Evolutionary conservation across 345 rosid species (phyloP).

Genomic region (Gossypioides kirkii): DNA sequence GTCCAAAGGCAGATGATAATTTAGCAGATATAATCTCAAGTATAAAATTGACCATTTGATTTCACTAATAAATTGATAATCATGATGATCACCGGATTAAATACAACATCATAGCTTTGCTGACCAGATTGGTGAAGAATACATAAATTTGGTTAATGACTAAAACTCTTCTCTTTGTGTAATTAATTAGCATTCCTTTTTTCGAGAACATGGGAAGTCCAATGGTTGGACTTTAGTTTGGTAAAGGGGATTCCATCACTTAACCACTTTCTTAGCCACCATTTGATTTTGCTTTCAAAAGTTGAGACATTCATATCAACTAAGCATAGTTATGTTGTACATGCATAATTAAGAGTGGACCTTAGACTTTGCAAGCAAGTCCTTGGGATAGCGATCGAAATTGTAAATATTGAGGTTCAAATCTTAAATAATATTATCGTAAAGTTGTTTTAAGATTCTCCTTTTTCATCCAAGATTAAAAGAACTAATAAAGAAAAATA

Average conservation of each 20-base stretch:
- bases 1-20: conserved; percentile 11
- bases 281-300: conserved; percentile 10
- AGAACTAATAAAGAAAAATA: too few species aligned
- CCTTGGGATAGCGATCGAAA: too few species aligned
- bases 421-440: too few species aligned
- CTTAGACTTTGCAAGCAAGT: not conserved
- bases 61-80: conserved; percentile 13
- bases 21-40: conserved; percentile 10
- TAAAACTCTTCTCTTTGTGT: conserved; percentile 7
- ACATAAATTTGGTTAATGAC: conserved; percentile 13
- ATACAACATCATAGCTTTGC: not conserved
- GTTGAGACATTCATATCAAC: conserved; percentile 6
- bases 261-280: not conserved
- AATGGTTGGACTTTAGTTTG: not conserved
- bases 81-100: conserved; percentile 19
- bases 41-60: conserved; percentile 12
- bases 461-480: too few species aligned
- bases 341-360: not conserved
- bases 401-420: too few species aligned
- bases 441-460: too few species aligned
- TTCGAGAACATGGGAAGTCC: not conserved
- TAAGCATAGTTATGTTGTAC: not conserved
- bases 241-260: not conserved
- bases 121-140: conserved; percentile 23
- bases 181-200: not conserved